Percentiles rank a stretch among this genome's conserved stretches.
These are phyloP conservation scores for Helotiales sp. DNA, from an alignment of 2,329 filamentous ascomycete genomes.

Conservation along the genomic window DNA sequence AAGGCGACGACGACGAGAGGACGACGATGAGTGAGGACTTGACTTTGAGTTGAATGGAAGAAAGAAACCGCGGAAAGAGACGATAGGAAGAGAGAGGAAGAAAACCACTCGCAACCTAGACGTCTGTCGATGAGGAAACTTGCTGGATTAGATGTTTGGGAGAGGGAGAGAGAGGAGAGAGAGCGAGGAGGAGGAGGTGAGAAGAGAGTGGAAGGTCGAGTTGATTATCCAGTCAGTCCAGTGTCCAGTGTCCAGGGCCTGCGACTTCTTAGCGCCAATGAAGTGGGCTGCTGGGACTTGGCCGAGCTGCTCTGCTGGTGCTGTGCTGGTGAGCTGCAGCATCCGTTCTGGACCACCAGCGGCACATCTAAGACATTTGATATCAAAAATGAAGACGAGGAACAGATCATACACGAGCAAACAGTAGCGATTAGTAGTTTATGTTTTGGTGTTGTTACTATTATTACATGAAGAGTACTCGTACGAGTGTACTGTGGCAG, in stretches of 20 bases:
- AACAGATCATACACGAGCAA: not conserved
- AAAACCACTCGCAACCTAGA: conserved; percentile 43
- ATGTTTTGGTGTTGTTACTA: not conserved
- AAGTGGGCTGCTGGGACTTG: conserved; percentile 17
- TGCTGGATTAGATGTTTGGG: conserved; percentile 24
- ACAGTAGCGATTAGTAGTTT: not conserved
- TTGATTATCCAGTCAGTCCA: conserved; percentile 10
- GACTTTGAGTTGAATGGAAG: conserved; percentile 27
- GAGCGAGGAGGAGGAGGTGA: conserved; percentile 11
- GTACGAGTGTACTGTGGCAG: no score
- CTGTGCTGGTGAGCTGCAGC: not conserved
- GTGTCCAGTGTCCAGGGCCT: not conserved
- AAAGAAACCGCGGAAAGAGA: conserved; percentile 39
- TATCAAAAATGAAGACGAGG: not conserved
- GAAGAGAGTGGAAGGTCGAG: conserved; percentile 12
- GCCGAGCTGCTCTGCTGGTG: not conserved
- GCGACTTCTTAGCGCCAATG: conserved; percentile 9
- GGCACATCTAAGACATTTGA: not conserved
- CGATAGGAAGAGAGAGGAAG: conserved; percentile 42
- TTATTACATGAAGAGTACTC: not conserved
- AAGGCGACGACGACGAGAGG: conserved; percentile 38
- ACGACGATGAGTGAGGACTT: conserved; percentile 30
- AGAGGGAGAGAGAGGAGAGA: conserved; percentile 8
- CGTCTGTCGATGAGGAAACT: conserved; percentile 37
- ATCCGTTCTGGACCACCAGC: not conserved